These are phyloP conservation scores for Saccharomyces hybrid DNA, from an alignment of 1,139 yeast genomes.

Conservation along the genomic window DNA sequence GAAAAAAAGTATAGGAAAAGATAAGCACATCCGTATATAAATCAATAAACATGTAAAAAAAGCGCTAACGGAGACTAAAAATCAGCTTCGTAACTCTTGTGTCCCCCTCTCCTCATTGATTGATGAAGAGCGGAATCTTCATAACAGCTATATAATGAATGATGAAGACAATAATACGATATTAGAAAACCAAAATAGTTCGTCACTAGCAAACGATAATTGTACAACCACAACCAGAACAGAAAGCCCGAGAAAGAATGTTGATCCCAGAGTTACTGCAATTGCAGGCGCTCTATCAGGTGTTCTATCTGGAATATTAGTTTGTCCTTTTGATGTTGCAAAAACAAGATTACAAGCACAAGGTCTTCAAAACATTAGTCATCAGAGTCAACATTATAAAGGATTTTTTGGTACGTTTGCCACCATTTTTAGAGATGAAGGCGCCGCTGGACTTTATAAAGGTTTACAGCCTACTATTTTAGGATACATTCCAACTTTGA, in stretches of 20 bases:
- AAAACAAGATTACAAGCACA: constrained; percentile 95
- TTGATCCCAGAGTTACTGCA: constrained; percentile 46
- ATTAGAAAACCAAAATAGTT: neutral
- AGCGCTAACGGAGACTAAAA: neutral
- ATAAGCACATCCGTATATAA: neutral
- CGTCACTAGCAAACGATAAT: neutral
- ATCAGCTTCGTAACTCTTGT: no score
- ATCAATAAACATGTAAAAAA: neutral
- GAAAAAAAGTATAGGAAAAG: neutral
- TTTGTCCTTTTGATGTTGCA: constrained; percentile 91
- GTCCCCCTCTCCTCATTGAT: no score
- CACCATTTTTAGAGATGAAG: constrained; percentile 67
- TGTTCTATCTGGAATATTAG: constrained; percentile 78
- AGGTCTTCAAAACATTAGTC: constrained; percentile 38
- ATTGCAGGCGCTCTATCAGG: constrained; percentile 89
- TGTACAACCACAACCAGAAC: neutral
- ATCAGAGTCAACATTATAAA: constrained; percentile 35
- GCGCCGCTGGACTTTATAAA: constrained; percentile 73
- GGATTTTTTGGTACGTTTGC: constrained; percentile 58
- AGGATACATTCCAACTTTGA: constrained; percentile 98
- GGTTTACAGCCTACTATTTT: constrained; percentile 86
- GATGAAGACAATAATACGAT: neutral
- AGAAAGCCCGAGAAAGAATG: neutral
- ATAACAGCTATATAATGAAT: neutral
- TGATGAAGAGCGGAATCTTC: neutral